Evolutionary conservation across 1,284 basidiomycete genomes (phyloP).

Genomic region (Pulchroboletus neoregius): DNA sequence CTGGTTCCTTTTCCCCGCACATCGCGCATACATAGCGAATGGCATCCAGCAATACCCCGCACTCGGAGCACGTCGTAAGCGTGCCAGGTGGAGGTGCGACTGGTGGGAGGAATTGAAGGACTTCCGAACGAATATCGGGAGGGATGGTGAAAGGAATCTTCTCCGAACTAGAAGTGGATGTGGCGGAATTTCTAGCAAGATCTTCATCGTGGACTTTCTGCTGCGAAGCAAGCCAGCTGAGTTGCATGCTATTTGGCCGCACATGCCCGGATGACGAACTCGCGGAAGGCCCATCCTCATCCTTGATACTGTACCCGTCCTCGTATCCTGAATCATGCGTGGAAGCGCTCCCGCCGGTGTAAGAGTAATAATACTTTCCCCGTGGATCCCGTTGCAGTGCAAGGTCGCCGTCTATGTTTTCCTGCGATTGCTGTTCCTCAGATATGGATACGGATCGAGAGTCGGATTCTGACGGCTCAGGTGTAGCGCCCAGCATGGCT

Average conservation of each 20-base stretch:
- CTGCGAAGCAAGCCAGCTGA: slow-evolving; percentile 55
- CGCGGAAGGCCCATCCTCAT: slow-evolving; percentile 29
- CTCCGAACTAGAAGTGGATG: slow-evolving; percentile 32
- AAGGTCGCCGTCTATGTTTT: slow-evolving; percentile 53
- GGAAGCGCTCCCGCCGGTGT: slow-evolving; percentile 51
- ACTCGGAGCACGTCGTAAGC: slow-evolving; percentile 82
- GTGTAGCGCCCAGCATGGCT: slow-evolving; percentile 55
- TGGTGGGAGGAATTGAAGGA: slow-evolving; percentile 49
- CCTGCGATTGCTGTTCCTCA: slow-evolving; percentile 33
- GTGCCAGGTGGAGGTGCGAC: slow-evolving; percentile 55
- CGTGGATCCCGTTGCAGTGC: slow-evolving; percentile 60
- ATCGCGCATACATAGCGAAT: slow-evolving; percentile 85
- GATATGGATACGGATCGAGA: slow-evolving; percentile 41
- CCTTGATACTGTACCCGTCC: slow-evolving; percentile 38
- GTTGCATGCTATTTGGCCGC: slow-evolving; percentile 60
- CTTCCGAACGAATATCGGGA: slow-evolving; percentile 47
- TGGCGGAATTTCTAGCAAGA: slow-evolving; percentile 12
- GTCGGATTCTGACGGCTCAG: slow-evolving; percentile 57
- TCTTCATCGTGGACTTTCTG: slow-evolving; percentile 32
- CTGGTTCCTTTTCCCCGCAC: slow-evolving; percentile 71
- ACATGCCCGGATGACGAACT: slow-evolving; percentile 28
- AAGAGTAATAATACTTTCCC: slow-evolving; percentile 74
- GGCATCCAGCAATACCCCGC: slow-evolving; percentile 66
- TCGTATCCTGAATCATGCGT: slow-evolving; percentile 52
- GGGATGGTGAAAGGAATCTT: slow-evolving; percentile 32